These are phyloP conservation scores for Microthlaspi erraticum DNA, from an alignment of 345 rosid species.

Conservation along the genomic window DNA sequence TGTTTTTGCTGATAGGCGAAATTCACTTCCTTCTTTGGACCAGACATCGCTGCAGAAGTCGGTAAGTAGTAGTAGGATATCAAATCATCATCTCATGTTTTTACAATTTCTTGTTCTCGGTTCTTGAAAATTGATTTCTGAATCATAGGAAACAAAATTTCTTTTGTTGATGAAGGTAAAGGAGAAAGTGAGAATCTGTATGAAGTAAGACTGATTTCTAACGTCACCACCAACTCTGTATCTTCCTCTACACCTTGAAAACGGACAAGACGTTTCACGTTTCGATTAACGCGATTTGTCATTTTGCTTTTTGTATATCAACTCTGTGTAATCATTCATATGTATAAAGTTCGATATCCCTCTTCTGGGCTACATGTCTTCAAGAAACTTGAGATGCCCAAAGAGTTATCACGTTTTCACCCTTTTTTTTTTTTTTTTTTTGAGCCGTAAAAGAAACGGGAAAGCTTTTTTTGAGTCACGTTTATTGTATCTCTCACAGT, in stretches of 20 bases:
- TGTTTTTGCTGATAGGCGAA: constrained; percentile 60
- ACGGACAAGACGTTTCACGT: background rate
- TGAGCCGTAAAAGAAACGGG: too few species aligned
- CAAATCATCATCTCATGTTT: background rate
- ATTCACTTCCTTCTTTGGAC: constrained; percentile 93
- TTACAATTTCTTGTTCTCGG: background rate
- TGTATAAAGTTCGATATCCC: background rate
- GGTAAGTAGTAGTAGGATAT: constrained; percentile 58
- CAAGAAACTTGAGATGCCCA: too few species aligned
- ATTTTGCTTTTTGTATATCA: constrained; percentile 30
- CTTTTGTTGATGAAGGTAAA: constrained; percentile 52
- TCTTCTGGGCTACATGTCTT: background rate
- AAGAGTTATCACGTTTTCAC: too few species aligned
- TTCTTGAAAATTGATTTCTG: background rate
- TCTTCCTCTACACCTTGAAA: constrained; percentile 48
- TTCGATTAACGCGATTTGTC: background rate
- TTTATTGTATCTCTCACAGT: too few species aligned
- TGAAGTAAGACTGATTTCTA: constrained; percentile 80
- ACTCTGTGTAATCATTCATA: background rate
- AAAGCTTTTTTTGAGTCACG: too few species aligned
- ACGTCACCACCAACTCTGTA: constrained; percentile 49
- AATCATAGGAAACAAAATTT: background rate
- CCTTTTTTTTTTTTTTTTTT: too few species aligned
- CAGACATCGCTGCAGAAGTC: constrained; percentile 79
- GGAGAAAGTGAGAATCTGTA: constrained; percentile 65